Evolutionary conservation across 768 basidiomycete species (phyloP).

Genomic region (Serendipita sp.): DNA sequence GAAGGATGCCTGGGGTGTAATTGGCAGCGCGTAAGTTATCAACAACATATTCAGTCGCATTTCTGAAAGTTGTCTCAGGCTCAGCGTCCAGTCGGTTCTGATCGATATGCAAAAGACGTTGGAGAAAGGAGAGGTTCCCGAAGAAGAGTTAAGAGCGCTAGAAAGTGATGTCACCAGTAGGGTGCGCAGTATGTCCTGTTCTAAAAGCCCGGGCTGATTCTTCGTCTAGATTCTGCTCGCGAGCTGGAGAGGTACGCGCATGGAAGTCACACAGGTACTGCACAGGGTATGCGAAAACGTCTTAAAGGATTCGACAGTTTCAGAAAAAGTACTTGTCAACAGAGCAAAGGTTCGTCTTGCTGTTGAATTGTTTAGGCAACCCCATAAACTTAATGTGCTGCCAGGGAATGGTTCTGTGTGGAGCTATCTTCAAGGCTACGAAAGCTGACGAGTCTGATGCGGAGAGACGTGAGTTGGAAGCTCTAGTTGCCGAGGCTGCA

Average conservation of each 20-base stretch:
- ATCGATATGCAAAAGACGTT: slow-evolving; percentile 82
- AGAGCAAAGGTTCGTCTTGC: slow-evolving; percentile 56
- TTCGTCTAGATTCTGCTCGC: slow-evolving; percentile 49
- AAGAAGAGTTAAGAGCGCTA: slow-evolving; percentile 69
- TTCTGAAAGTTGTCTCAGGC: slow-evolving; percentile 18
- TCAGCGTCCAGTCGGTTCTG: slow-evolving; percentile 68
- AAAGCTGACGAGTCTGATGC: slow-evolving; percentile 81
- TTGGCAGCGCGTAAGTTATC: slow-evolving; percentile 73
- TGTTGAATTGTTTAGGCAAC: background rate
- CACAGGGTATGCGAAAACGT: slow-evolving; percentile 66
- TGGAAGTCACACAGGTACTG: slow-evolving; percentile 85
- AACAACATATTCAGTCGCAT: slow-evolving; percentile 1
- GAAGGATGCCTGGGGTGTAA: slow-evolving; percentile 94
- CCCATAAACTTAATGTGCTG: background rate
- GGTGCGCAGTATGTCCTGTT: slow-evolving; percentile 15
- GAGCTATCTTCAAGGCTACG: slow-evolving; percentile 75
- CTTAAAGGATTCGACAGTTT: slow-evolving; percentile 57
- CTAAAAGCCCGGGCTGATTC: slow-evolving; percentile 16
- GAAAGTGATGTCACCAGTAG: slow-evolving; percentile 92
- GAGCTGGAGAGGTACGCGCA: slow-evolving; percentile 91
- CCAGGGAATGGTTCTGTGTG: slow-evolving; percentile 74
- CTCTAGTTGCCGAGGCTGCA: slow-evolving; percentile 79
- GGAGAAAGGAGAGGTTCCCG: slow-evolving; percentile 71
- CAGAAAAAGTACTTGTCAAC: slow-evolving; percentile 54
- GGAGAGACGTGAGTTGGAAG: slow-evolving; percentile 85